Percentiles rank a stretch among this genome's conserved stretches.
These are phyloP conservation scores for Acacia acuminata DNA, from an alignment of 306 rosid genomes.

Conservation along the genomic window DNA sequence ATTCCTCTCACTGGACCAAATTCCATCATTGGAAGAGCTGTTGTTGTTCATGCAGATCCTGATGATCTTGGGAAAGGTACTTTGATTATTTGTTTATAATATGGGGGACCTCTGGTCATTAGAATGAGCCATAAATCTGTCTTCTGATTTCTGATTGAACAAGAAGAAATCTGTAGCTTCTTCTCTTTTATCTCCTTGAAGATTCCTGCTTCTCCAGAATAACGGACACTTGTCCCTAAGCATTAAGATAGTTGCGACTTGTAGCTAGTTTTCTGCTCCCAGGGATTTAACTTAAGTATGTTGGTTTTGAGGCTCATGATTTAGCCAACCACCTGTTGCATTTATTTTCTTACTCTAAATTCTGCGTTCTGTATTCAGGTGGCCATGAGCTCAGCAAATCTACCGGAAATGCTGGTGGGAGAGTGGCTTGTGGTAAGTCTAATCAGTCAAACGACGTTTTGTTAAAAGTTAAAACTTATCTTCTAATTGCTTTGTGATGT, in stretches of 20 bases:
- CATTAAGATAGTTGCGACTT: background rate
- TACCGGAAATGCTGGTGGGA: slow-evolving; percentile 98
- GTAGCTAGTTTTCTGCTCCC: background rate
- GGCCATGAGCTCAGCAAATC: slow-evolving; percentile 95
- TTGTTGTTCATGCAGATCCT: slow-evolving; percentile 91
- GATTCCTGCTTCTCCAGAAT: background rate
- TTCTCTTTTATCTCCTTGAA: background rate
- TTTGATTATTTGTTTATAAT: background rate
- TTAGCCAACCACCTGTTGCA: background rate
- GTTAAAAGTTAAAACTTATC: background rate
- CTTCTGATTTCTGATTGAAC: background rate
- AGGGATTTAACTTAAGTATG: background rate
- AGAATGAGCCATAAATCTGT: background rate
- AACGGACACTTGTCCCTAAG: background rate
- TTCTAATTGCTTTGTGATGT: slow-evolving; percentile 2
- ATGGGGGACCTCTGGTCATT: background rate
- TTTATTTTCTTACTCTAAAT: background rate
- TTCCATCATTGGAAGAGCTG: slow-evolving; percentile 90
- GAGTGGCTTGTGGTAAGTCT: slow-evolving; percentile 87
- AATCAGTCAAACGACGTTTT: background rate
- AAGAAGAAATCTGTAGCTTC: background rate
- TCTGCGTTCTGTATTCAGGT: slow-evolving; percentile 40
- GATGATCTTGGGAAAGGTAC: slow-evolving; percentile 98
- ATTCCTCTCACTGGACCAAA: slow-evolving; percentile 87
- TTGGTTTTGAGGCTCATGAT: background rate